A percentile compares a stretch with the other conserved stretches of the same genome.
phyloP scores from a whole-genome alignment of 1,284 basidiomycete species.

The Sanghuangporus baumii region DNA sequence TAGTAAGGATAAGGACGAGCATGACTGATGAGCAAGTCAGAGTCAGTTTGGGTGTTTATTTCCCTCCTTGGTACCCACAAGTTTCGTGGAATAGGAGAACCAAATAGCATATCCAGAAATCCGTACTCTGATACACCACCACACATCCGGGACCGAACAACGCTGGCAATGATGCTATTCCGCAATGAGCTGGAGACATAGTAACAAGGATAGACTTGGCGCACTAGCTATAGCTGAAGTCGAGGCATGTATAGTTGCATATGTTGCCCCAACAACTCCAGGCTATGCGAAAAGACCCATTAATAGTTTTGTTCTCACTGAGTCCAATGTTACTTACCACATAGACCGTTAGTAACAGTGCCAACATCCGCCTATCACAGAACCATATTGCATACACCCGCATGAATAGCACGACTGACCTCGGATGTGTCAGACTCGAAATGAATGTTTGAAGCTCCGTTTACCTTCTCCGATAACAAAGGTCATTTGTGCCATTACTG shows the following conservation, averaged over 20 bases:
- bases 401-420: conserved; percentile 13
- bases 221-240: conserved; percentile 3
- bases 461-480: conserved; percentile 12
- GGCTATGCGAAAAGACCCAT: neutral
- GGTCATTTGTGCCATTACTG: neutral
- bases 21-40: neutral
- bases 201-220: neutral
- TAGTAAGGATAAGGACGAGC: conserved; percentile 4
- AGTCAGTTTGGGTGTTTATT: neutral
- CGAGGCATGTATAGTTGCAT: conserved; percentile 1
- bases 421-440: neutral
- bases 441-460: neutral
- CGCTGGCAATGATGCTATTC: neutral
- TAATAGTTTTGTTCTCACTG: neutral
- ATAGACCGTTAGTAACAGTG: conserved; percentile 1
- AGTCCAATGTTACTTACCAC: conserved; percentile 1
- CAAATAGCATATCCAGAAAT: conserved; percentile 8
- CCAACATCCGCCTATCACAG: conserved; percentile 4
- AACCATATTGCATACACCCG: conserved; percentile 13
- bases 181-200: neutral
- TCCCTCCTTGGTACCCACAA: neutral
- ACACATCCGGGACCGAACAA: conserved; percentile 5
- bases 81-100: conserved; percentile 12
- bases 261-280: conserved; percentile 3
- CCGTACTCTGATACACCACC: neutral